Evolutionary conservation across 78 protist species (phyloP), one percentile per base, ranked within the genome.

Genomic region (Speleostelium caveatum): DNA sequence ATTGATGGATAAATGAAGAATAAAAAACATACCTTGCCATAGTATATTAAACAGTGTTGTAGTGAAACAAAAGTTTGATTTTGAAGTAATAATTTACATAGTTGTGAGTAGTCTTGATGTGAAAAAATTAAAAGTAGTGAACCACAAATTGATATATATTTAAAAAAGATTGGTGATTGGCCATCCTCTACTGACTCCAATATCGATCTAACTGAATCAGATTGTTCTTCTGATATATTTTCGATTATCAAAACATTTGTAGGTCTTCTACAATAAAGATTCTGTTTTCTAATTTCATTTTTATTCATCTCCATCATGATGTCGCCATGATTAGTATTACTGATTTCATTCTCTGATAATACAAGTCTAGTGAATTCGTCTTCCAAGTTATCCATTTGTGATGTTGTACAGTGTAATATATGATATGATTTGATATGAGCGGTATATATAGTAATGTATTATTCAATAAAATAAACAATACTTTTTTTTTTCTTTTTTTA

Each of bases 211-310:
- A 80, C 35, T 16, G 33, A 53, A 16, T 56, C 33, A 2, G 76
- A 39, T 10, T 7, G 41, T 26, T 32, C 55, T 24, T 30, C 60
- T 56, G 30, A 53, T 26, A 80, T 53, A 38, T 68, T 80, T 30
- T 80, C 89, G 21, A 80, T 26, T 10, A 80, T 39, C 51, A 80
- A 38, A 24, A 80, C 89, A 80, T 65, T 66, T 21, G 89, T 66
- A 10, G 89, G 89, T 4, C 38, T 56, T 68, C 89, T 65, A 45
- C 59, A 51, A 35, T 26, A 26, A 6, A 80, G 17, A 39, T 42
- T 41, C 24, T 80, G 75, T 16, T 53, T 28, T 58, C 68, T 80
- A 22, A 61, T 80, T 45, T 80, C 60, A 36, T 41, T 66, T 62
- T 67, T 53, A 12, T 49, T 39, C 2, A 65, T 33, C 21, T 4